Base-by-base conservation (phyloP, 176 grass and related monocot genomes). In the Carex parvula region DNA sequence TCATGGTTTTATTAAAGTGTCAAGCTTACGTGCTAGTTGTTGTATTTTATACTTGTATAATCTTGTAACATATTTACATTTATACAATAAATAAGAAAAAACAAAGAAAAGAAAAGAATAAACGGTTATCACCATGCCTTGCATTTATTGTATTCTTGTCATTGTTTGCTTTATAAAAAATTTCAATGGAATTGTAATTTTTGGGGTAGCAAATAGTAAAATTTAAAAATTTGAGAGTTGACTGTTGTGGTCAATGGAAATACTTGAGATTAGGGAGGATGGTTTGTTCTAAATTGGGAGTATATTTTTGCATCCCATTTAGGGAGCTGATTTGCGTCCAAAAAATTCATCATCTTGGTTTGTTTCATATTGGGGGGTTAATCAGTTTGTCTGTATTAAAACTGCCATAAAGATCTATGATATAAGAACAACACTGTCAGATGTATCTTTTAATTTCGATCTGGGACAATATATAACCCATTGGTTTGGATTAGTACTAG, bases 1-100 rank as follows among this genome's bases (percentile, higher is more conserved):
- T 67, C 7, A 66, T 66, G 16, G 22, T 52, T 82, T 82, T 57
- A 66, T 66, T 75, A 9, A 35, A 15, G 6, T 82, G 4, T 46
- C 41, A 67, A 39, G 56, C 30, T 64, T 64, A 66, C 14, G 2
- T 82, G 37, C 13, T 50, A 67, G 58, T 26, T 62, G 69, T 39
- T 30, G 76, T 35, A 56, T 60, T 64, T 50, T 37, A 74, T 81
- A 64, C 37, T 26, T 63, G 56, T 81, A 64, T 62, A 81, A 64
- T 82, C 44, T 75, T 75, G 71, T 53, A 75, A 75, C 9, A 82
- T 12, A 82, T 17, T 39, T 53, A 82, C 20, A 82, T 82, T 57
- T 82, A 82, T 82, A 62, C 48, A 16, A 63, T 39, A 1, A 29
- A 52, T 33, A 55, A 55, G 13, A n/a, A 21, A 21, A 55, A 76